These are phyloP conservation scores for Trichoderma atrobrunneum DNA, from an alignment of 2,329 filamentous ascomycete genomes.

Conservation along the genomic window DNA sequence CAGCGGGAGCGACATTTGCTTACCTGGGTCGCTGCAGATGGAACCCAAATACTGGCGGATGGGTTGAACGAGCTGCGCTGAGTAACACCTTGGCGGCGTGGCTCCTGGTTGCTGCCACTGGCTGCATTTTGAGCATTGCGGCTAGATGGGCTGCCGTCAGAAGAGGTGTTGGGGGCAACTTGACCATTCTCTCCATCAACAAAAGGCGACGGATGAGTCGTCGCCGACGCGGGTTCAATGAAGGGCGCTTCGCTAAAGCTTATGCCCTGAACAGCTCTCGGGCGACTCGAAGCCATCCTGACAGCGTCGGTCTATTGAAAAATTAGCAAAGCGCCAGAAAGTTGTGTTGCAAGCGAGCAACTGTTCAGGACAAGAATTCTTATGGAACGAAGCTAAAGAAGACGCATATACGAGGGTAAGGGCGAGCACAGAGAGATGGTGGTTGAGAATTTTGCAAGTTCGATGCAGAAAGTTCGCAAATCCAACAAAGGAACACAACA, in stretches of 20 bases:
- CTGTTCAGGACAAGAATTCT: background rate
- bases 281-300: background rate
- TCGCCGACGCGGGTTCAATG: background rate
- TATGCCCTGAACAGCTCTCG: background rate
- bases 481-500: background rate
- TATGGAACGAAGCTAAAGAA: background rate
- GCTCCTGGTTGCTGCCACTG: background rate
- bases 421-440: background rate
- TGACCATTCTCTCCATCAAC: background rate
- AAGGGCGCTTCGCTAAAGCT: conserved; percentile 5
- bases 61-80: conserved; percentile 15
- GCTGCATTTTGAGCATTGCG: background rate
- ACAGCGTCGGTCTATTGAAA: background rate
- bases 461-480: background rate
- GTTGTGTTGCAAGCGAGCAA: background rate
- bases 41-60: conserved; percentile 7
- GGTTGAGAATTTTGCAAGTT: background rate
- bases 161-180: background rate
- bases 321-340: background rate
- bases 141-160: background rate
- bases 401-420: background rate
- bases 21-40: background rate
- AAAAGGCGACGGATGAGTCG: background rate
- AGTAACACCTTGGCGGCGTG: background rate
- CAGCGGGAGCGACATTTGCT: background rate